Conservation (phyloP, 257 asterid species). For the Penstemon newberryi region DNA sequence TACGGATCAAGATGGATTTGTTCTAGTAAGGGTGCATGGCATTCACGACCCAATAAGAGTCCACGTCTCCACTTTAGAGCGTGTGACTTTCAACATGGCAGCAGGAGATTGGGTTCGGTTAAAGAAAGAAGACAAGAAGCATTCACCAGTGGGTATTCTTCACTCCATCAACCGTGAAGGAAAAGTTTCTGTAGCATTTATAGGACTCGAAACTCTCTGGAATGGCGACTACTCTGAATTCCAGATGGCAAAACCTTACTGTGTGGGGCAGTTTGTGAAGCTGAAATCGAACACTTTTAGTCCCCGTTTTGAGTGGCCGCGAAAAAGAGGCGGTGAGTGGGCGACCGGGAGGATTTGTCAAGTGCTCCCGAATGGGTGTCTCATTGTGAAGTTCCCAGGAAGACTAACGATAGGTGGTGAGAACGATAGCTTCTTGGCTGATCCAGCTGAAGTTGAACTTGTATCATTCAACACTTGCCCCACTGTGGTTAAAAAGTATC, state of each 20-base stretch:
- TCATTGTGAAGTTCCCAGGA: conserved; percentile 70
- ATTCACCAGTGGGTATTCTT: conserved; percentile 70
- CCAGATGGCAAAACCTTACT: conserved; percentile 75
- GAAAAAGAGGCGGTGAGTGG: conserved; percentile 66
- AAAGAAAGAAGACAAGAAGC: conserved; percentile 61
- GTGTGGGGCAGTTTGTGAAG: conserved; percentile 72
- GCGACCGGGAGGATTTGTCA: conserved; percentile 62
- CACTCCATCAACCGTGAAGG: conserved; percentile 69
- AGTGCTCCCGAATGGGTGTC: conserved; percentile 83
- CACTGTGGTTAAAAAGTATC: conserved; percentile 69
- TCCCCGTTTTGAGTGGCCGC: conserved; percentile 88
- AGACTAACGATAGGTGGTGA: conserved; percentile 43
- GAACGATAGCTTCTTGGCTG: conserved; percentile 54
- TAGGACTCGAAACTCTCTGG: conserved; percentile 81
- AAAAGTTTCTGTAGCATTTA: conserved; percentile 61
- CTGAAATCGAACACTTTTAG: conserved; percentile 52
- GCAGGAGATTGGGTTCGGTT: conserved; percentile 88
- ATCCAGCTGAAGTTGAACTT: conserved; percentile 82
- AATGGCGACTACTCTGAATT: conserved; percentile 66
- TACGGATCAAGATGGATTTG: conserved; percentile 64
- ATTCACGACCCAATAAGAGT: conserved; percentile 73
- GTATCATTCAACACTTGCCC: conserved; percentile 63
- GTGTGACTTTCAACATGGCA: conserved; percentile 77
- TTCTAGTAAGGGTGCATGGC: conserved; percentile 79
- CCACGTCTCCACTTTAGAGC: conserved; percentile 61